Evolutionary conservation across 495 filamentous ascomycete species (phyloP), one percentile per base, ranked within the genome.

Genomic region (Penicillium simplicissimum): DNA sequence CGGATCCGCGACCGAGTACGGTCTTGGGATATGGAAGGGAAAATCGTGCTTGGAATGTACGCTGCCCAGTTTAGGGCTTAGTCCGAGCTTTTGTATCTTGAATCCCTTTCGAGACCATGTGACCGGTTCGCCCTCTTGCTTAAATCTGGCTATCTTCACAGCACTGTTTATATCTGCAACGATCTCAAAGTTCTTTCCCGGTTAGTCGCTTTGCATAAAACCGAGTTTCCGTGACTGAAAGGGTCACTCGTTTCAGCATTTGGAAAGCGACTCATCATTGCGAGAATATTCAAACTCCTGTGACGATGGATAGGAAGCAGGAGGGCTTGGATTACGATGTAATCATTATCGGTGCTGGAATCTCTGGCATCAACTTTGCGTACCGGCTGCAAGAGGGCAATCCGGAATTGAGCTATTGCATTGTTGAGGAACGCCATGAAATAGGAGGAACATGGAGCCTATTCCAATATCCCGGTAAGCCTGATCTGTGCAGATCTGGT

Each of bases 371-470:
- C 72, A 90, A 91, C 66, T 67, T 81, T 25, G 87, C 78, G 1
- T 87, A 89, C 66, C 80, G 82, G 9, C 62, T 90, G 0, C 85
- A 88, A 67, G 75, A 73, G 0, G 68, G 79, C 48, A 62, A 85
- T 36, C 87, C 87, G 1, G 54, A 73, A 48, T 68, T 71, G 47
- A 70, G 51, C 42, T 87, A 81, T 63, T 71, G 77, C 19, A 77
- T 89, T 55, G 75, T 88, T 21, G 86, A 88, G 68, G 66, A 72
- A 1, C 79, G 85, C 17, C 62, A 71, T 52, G 69, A 65, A 3
- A 75, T 88, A 8, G 86, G 86, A 19, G 86, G 86, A 1, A 89
- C 86, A 3, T 88, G 85, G 85, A 78, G 80, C 59, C 77, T 87
- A 35, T 88, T 85, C 71, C 79, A 77, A 37, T 89, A 87, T 53